Evolutionary conservation across 2,329 filamentous ascomycete species (phyloP), one percentile per base, ranked within the genome.

Genomic region (Calcarisporium arbuscula): DNA sequence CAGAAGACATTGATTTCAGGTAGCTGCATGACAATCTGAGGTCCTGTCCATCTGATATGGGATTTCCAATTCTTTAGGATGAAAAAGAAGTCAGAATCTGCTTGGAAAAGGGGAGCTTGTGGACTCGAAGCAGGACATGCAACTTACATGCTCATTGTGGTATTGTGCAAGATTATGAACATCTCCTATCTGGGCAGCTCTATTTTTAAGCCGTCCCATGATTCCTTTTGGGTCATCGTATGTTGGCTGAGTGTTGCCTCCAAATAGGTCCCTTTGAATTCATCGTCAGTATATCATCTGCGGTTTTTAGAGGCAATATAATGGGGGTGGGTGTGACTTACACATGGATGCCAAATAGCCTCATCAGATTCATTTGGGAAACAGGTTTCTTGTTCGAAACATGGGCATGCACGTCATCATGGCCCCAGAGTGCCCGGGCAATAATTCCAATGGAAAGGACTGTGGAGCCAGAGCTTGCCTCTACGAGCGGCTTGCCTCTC

Each of bases 391-490:
- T 79, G 48, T 79, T 79, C 45, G 67, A 75, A 14, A 79, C 48
- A 42, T 67, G 77, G 1, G 74, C 75, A 10, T 66, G 55, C 0
- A 68, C 66, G 39, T 79, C 71, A 2, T 65, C 48, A 12, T 74
- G 56, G 3, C 62, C 66, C 39, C 74, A 65, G 34, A 70, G 58
- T 2, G 70, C 68, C 12, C 73, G 59, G 0, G 69, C 64, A 8
- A 74, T 61, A 46, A 79, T 62, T 0, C 68, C 66, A 67, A 80
- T 69, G 1, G 75, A 79, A 19, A 79, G 64, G 5, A 78, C 74
- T 0, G 76, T 80, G 2, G 74, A 79, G 0, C 76, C 76, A 2
- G 74, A 79, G 49, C 72, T 78, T 37, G 73, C 74, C 45, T 80
- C 76, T 32, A 79, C 65, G 15, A 80, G n/a, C n/a, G n/a, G n/a